Percentiles rank a stretch among this genome's conserved stretches.
These are phyloP conservation scores for Alternaria angustiovoidea DNA, from an alignment of 2,329 filamentous ascomycete genomes.

Conservation along the genomic window DNA sequence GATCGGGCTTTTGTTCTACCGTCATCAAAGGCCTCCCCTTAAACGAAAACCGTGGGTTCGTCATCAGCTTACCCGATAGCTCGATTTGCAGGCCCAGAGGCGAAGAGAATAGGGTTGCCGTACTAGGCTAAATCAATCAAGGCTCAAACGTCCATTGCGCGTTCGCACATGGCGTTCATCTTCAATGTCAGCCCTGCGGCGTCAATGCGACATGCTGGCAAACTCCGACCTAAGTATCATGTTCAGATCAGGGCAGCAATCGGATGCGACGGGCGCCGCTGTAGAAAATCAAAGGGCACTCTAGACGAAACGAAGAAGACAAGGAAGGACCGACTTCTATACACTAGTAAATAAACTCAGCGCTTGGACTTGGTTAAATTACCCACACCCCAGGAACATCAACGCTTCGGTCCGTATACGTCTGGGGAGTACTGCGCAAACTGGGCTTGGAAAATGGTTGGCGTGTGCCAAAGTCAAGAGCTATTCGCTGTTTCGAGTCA, in stretches of 20 bases:
- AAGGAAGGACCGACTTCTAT: conserved; percentile 9
- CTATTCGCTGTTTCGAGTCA: conserved; percentile 9
- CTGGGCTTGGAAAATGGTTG: not conserved
- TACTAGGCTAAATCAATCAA: not conserved
- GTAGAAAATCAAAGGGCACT: conserved; percentile 3
- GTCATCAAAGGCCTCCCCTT: not conserved
- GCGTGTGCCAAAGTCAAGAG: not conserved
- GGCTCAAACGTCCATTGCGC: not conserved
- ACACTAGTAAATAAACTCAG: conserved; percentile 11
- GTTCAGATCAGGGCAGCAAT: conserved; percentile 1
- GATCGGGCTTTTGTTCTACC: not conserved
- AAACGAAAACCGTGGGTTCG: not conserved
- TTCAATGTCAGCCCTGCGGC: not conserved
- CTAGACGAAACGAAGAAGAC: conserved; percentile 11
- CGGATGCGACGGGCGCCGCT: conserved; percentile 1
- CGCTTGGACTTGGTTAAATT: conserved; percentile 2
- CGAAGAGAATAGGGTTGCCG: conserved; percentile 1
- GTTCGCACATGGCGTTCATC: not conserved
- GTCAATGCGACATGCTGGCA: not conserved
- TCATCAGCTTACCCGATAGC: not conserved
- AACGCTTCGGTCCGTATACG: conserved; percentile 11
- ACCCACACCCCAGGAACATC: conserved; percentile 2
- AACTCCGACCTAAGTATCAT: conserved; percentile 1
- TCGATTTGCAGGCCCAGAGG: not conserved
- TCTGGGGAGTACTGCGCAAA: not conserved